Evolutionary conservation across 2,329 filamentous ascomycete species (phyloP), one percentile per base, ranked within the genome.

Genomic region (Cercospora sesami): DNA sequence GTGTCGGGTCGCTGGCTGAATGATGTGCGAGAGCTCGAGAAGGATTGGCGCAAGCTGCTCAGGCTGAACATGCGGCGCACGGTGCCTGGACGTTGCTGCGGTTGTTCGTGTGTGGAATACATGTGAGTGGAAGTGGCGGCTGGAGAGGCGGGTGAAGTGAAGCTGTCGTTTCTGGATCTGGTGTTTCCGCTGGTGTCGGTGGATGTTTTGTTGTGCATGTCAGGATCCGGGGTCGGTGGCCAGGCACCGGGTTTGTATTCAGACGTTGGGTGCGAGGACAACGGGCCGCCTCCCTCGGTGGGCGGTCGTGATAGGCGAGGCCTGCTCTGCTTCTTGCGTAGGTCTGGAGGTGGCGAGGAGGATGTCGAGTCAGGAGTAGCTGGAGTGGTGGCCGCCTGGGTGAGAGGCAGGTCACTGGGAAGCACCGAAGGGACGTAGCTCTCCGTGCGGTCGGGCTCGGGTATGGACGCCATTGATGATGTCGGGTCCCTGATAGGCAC

Each of bases 21-120:
- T 12, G 76, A 77, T 5, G 75, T 75, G 61, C 77, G 75, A 4
- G 77, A 78, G 72, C 73, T 77, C 73, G 69, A 76, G 75, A 79
- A 79, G 36, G 76, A 77, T 48, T 75, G 75, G 64, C 77, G 76
- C 59, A 79, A 74, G 59, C 68, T 75, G 61, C 68, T 73, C 16
- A 79, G 70, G 36, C 73, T 75, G 65, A 78, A 73, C 21, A 79
- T 73, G 66, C 75, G 75, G 61, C 75, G 74, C 58, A 77, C 74
- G 58, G 69, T 72, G 18, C 71, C 70, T 28, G 73, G 71, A 26
- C 72, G 66, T 18, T 73, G 70, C 30, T 68, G 69, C 3, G 21
- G 48, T 4, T n/a, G 12, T 23, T 61, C 63, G 58, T 65, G 58
- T 45, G 68, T 55, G 62, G 64, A 26, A 60, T 62, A 31, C 48